Evolutionary conservation across 768 basidiomycete species (phyloP), one percentile per base, ranked within the genome.

Genomic region (Suillus fuscotomentosus): DNA sequence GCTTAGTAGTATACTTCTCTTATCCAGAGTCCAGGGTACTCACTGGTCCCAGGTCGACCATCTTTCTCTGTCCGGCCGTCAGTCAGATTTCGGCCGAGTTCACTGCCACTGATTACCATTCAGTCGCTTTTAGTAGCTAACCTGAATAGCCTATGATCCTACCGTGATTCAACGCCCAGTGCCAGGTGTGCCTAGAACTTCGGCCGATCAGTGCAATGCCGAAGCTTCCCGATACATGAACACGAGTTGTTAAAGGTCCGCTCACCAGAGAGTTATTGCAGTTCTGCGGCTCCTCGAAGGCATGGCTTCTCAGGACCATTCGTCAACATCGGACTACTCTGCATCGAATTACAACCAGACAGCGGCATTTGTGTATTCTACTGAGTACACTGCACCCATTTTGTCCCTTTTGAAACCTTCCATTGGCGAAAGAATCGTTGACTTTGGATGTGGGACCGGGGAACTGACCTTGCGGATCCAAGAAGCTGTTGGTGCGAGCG

Each of bases 371-470:
- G 91, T 92, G 48, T 94, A 92, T 73, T 77, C 80, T 1, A 63
- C 77, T 14, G 74, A 72, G 66, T 84, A 73, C 78, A 86, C 79
- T 56, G 76, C 75, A 0, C 77, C 88, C 10, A 80, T 94, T 24
- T 73, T 92, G 14, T 79, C 80, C 3, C 78, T 91, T 36, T 80
- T 95, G 13, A 75, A 83, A n/a, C 81, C 91, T 0, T 67, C 83
- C 66, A 82, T 84, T 0, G 92, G 92, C 1, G 89, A 94, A 68
- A 80, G 80, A 57, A 88, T 94, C 53, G 78, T 90, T 64, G 92
- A 93, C 69, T 75, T 93, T 51, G 93, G 94, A 3, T 95, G 93
- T 70, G 93, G 94, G 20, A 92, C 88, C 53, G 94, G 92, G 0
- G 89, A 95, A 67, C 77, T 95, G 15, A 92, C 90, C 0, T 67